Percentiles rank a stretch among this genome's conserved stretches.
These are phyloP conservation scores for Pontederia paniculata DNA, from an alignment of 176 grass and related monocot species.

Conservation along the genomic window DNA sequence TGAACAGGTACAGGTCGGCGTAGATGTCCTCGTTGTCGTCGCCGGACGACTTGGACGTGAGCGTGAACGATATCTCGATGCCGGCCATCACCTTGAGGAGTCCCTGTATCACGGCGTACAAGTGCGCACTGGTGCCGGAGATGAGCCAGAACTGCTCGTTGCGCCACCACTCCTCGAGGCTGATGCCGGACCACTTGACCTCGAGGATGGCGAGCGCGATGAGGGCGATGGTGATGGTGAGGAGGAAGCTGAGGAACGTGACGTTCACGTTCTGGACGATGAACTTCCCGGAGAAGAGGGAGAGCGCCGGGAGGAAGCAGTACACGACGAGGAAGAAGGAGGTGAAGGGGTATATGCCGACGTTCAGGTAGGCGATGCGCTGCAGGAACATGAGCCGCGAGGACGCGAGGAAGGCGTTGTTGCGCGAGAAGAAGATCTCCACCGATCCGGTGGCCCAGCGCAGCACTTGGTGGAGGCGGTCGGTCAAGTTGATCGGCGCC, in stretches of 20 bases:
- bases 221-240: conserved; percentile 81
- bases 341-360: conserved; percentile 54
- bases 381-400: conserved; percentile 64
- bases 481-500: conserved; percentile 87
- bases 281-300: conserved; percentile 90
- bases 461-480: conserved; percentile 82
- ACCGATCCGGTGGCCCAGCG: conserved; percentile 94
- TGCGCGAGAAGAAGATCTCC: conserved; percentile 98
- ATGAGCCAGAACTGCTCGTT: conserved; percentile 99
- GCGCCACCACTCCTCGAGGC: conserved; percentile 87
- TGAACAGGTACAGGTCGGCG: conserved; percentile 70
- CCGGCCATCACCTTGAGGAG: conserved; percentile 74
- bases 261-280: conserved; percentile 89
- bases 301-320: conserved; percentile 98
- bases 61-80: conserved; percentile 87
- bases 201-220: conserved; percentile 66
- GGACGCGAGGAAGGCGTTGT: conserved; percentile 77
- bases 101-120: conserved; percentile 67
- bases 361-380: conserved; percentile 52
- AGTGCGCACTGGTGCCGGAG: conserved; percentile 64
- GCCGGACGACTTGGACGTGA: conserved; percentile 53
- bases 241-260: conserved; percentile 76
- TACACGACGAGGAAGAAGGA: conserved; percentile 63
- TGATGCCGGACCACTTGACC: conserved; percentile 87
- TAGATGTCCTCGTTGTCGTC: conserved; percentile 72